These are phyloP conservation scores for Plasmodium reichenowi DNA, from an alignment of 169 alveolate genomes.

Conservation along the genomic window DNA sequence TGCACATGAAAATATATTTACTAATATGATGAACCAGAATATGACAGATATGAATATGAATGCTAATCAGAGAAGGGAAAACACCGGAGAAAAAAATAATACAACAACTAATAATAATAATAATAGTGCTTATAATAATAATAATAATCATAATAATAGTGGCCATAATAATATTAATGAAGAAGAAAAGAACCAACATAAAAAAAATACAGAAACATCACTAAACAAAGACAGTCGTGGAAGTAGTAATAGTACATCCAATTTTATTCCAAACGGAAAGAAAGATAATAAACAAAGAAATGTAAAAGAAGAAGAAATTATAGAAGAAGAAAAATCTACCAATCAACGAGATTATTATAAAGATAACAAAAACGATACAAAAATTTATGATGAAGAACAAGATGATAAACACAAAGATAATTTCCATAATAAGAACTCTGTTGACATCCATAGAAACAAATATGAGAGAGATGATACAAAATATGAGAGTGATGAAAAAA, in stretches of 20 bases:
- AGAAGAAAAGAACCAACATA: neutral
- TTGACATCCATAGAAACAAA: neutral
- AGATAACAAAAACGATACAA: neutral
- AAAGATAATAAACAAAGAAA: neutral
- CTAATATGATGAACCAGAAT: neutral
- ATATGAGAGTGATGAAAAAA: constrained; percentile 2
- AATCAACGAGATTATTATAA: neutral
- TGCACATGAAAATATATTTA: neutral
- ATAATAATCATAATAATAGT: neutral
- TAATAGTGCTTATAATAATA: no score
- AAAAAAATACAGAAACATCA: no score
- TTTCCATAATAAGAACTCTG: neutral
- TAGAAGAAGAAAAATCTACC: neutral
- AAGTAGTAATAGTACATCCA: neutral
- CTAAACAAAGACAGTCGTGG: neutral
- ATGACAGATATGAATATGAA: neutral
- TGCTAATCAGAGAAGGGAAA: neutral
- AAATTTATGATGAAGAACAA: constrained; percentile 2
- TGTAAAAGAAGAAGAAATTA: neutral
- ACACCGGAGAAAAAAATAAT: no score
- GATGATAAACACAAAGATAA: neutral
- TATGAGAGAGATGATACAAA: neutral
- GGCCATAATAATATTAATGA: neutral
- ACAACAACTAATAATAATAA: no score
- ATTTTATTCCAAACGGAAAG: neutral